Base-by-base conservation (phyloP, 768 basidiomycete genomes). In the Coprinellus micaceus region DNA sequence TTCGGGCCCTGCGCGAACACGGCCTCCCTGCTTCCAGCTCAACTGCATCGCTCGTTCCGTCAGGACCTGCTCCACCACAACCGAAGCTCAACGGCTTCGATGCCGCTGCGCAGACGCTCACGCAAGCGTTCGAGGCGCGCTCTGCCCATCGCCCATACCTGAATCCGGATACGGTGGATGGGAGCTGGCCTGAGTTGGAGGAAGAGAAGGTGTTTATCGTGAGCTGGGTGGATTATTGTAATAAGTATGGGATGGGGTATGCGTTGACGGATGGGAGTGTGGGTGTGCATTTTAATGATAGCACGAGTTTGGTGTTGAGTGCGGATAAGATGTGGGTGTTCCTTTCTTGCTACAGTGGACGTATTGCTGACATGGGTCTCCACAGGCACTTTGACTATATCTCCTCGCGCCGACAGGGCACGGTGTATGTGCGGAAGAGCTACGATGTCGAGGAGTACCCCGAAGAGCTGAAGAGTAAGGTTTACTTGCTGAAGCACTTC, bases 211-310 rank as follows among this genome's bases (percentile, higher is more conserved):
- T 96, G 44, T 98, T 98, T 72, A 94, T 99, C 60, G 91, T 90
- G 2, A 91, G 91, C n/a, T 98, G 97, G 97, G 89, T 98, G 40
- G 97, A 98, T 70, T 98, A 98, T 67, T 96, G 93, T 69, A 92
- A 94, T 72, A 98, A 98, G 77, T 99, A 98, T 71, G 97, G 96
- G n/a, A 98, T 98, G 91, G 97, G 96, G 1, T 98, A 97, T 69
- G 93, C 94, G 3, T 76, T 98, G 66, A 96, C 94, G 19, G 94
- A 99, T 65, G 94, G 96, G 2, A 89, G 90, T 21, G 87, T 98
- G 45, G 93, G 94, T 4, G 92, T 98, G 21, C 87, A 98, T 71
- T 99, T 97, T 75, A 98, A 98, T 64, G 97, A 99, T 69, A 93
- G 89, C 67, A 92, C 94, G 15, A 88, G 82, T 28, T 67, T 97